Percentiles rank a stretch among this genome's conserved stretches.
These are phyloP conservation scores for Maudiozyma pseudohumilis DNA, from an alignment of 805 yeast genomes.

Conservation along the genomic window DNA sequence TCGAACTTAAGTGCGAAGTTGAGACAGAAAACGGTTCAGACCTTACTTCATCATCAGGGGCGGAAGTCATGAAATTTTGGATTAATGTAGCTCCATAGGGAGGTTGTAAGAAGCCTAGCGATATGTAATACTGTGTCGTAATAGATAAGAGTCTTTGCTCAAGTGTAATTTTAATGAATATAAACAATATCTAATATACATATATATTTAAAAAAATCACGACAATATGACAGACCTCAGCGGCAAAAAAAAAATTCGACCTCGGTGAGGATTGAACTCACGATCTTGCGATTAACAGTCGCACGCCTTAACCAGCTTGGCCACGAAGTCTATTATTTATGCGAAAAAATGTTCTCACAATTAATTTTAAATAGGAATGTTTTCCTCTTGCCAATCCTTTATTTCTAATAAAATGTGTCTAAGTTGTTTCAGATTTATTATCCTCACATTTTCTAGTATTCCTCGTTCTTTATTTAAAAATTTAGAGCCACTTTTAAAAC, in stretches of 20 bases:
- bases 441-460: no score
- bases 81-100: constrained; percentile 24
- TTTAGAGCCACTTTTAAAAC: no score
- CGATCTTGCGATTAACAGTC: constrained; percentile 56
- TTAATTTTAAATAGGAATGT: no score
- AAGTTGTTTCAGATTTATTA: no score
- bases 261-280: constrained; percentile 50
- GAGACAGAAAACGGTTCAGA: constrained; percentile 3
- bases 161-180: constrained; percentile 3
- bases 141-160: not conserved
- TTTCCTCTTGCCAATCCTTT: no score
- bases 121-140: not conserved
- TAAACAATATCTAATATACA: not conserved
- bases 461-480: no score
- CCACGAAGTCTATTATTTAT: constrained; percentile 37
- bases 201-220: no score
- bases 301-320: constrained; percentile 55
- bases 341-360: no score
- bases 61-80: constrained; percentile 25
- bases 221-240: not conserved
- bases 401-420: no score
- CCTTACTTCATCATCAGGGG: constrained; percentile 2
- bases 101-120: not conserved
- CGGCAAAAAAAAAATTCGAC: constrained; percentile 27
- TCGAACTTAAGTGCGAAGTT: constrained; percentile 19